A percentile compares a stretch with the other conserved stretches of the same genome.
These are phyloP conservation scores for Aspergillus thermomutatus DNA, from an alignment of 2,329 filamentous ascomycete species.

Conservation along the genomic window DNA sequence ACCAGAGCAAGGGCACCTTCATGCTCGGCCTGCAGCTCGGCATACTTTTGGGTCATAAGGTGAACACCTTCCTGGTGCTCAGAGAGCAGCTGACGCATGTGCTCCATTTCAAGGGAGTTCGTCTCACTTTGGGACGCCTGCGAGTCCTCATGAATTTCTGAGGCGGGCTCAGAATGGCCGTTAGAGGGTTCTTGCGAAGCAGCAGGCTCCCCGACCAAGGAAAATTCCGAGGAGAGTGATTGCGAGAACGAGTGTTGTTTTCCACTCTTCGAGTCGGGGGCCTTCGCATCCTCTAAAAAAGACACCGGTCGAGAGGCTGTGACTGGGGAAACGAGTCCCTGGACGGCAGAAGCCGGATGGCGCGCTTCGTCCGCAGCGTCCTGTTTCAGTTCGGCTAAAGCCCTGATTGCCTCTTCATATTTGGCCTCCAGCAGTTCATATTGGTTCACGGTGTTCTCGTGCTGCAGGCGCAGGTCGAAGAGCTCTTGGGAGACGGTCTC, in stretches of 20 bases:
- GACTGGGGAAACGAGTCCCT: constrained; percentile 40
- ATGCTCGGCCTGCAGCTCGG: constrained; percentile 78
- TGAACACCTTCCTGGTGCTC: constrained; percentile 75
- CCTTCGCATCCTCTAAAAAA: constrained; percentile 77
- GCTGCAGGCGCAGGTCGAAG: constrained; percentile 82
- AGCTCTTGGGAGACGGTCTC: constrained; percentile 90
- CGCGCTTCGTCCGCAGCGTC: constrained; percentile 77
- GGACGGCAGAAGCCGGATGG: constrained; percentile 48
- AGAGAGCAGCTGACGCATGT: constrained; percentile 64
- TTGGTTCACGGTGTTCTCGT: constrained; percentile 78
- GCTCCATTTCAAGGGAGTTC: constrained; percentile 64
- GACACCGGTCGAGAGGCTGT: constrained; percentile 62
- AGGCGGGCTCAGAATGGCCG: constrained; percentile 45
- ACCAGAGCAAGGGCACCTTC: constrained; percentile 78
- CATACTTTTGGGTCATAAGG: constrained; percentile 72
- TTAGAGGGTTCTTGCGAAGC: constrained; percentile 62
- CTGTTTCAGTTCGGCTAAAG: constrained; percentile 73
- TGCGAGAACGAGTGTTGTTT: constrained; percentile 73
- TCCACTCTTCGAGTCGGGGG: constrained; percentile 67
- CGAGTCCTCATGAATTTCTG: constrained; percentile 22
- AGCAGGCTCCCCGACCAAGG: constrained; percentile 76
- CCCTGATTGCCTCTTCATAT: constrained; percentile 83
- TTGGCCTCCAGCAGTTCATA: constrained; percentile 79
- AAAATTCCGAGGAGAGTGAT: constrained; percentile 91
- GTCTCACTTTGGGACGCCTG: constrained; percentile 36